Conservation (phyloP, 1,139 yeast species). For the Hyphopichia fennica region DNA sequence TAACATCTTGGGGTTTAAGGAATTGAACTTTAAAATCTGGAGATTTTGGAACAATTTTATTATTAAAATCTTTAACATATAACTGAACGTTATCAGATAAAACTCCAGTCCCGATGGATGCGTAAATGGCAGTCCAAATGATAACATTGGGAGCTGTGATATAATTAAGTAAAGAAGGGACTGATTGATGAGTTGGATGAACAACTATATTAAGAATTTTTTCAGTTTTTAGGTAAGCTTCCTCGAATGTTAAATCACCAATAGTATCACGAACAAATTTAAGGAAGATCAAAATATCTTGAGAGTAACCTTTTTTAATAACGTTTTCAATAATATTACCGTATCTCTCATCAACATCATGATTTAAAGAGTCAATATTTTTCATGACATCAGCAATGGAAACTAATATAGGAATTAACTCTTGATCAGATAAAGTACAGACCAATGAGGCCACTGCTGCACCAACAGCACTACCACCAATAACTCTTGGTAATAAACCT, state of each 20-base stretch:
- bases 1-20: constrained; percentile 49
- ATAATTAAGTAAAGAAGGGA: constrained; percentile 82
- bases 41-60: constrained; percentile 49
- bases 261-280: constrained; percentile 76
- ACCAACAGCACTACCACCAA: constrained; percentile 94
- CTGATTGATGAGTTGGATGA: constrained; percentile 71
- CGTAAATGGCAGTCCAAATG: constrained; percentile 81
- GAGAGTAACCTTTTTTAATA: constrained; percentile 74
- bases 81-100: constrained; percentile 61
- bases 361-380: constrained; percentile 44
- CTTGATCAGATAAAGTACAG: constrained; percentile 64
- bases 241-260: constrained; percentile 88
- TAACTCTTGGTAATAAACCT: constrained; percentile 75
- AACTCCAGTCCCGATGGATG: constrained; percentile 71
- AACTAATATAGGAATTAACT: constrained; percentile 49
- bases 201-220: constrained; percentile 84
- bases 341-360: constrained; percentile 62
- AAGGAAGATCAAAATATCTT: constrained; percentile 76
- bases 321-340: constrained; percentile 70
- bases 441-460: constrained; percentile 88
- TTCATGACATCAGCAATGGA: constrained; percentile 53
- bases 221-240: constrained; percentile 84
- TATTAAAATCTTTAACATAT: constrained; percentile 67
- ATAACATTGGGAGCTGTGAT: constrained; percentile 93
- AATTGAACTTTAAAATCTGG: constrained; percentile 36